Base-by-base conservation (phyloP, 2,329 filamentous ascomycete genomes). In the Xylariaceae sp. region DNA sequence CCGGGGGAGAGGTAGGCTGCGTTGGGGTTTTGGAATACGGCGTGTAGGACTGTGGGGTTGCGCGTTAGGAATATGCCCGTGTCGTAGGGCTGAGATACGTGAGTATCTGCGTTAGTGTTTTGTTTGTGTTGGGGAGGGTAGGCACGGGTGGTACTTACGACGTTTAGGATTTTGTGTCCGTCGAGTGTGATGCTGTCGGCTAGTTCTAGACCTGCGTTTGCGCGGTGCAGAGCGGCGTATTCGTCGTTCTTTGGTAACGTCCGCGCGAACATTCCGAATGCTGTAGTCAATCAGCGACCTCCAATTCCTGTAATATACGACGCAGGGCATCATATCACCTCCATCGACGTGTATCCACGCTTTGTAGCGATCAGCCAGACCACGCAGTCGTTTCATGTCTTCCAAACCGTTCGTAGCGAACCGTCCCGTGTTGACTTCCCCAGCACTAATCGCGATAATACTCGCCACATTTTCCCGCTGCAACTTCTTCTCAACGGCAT, bases 271-370 rank as follows among this genome's bases (percentile, higher is more conserved):
- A 96, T 78, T 0, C 92, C 92, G 65, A 97, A 96, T 0, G 92
- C 91, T 75, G 51, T 6, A 49, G 2, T 15, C 11, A 19, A 41
- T 49, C 19, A 44, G 27, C 36, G 45, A 48, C 49, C n/a, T n/a
- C n/a, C n/a, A 44, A 4, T 35, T 6, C 18, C 31, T 11, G n/a
- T 9, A 40, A 39, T 36, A 31, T 17, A 45, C 27, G 19, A 30
- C 7, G 5, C 10, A 38, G 42, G 42, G 35, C 35, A 40, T 44
- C 1, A 40, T 67, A 74, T 49, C 62, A 82, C 81, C 82, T 40
- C 87, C 91, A 62, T 96, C 92, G 7, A 92, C 84, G 66, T 97
- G 92, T 36, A 96, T 76, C 91, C 91, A 96, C 1, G 89, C 85
- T 1, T 78, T 77, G 57, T 92, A 83, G 56, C 75, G 72, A 58